A percentile compares a stretch with the other conserved stretches of the same genome.
Conservation (phyloP, 371 early-diverging fungal species). For the Aphelidium insulamus region DNA sequence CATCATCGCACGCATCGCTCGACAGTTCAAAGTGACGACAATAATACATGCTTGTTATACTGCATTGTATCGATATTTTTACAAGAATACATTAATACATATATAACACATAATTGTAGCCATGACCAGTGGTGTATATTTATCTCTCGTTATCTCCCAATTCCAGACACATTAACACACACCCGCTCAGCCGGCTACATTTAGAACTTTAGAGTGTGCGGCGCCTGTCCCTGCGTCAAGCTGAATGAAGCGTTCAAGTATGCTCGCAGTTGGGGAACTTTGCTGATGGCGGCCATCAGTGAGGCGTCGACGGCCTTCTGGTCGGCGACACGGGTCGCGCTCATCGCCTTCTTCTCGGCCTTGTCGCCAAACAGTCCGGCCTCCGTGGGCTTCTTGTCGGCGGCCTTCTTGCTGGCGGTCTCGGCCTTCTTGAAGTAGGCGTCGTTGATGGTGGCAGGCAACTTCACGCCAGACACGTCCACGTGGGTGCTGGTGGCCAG, state of each 20-base stretch:
- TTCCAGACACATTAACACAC: too few species aligned
- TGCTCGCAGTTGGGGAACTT: constrained; percentile 56
- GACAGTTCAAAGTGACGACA: too few species aligned
- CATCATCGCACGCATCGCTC: too few species aligned
- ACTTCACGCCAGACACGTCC: constrained; percentile 51
- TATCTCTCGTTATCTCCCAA: too few species aligned
- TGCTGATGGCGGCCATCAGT: constrained; percentile 53
- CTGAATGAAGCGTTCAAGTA: constrained; percentile 72
- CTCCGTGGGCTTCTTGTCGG: constrained; percentile 71
- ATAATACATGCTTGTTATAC: too few species aligned
- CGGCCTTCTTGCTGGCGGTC: constrained; percentile 37
- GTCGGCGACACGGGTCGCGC: constrained; percentile 44
- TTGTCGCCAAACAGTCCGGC: too few species aligned
- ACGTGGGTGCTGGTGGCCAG: constrained; percentile 95
- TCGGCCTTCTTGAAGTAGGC: constrained; percentile 70
- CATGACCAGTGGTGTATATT: too few species aligned
- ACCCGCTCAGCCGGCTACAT: too few species aligned
- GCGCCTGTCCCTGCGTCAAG: constrained; percentile 81
- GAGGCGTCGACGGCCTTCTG: constrained; percentile 81
- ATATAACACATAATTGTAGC: too few species aligned
- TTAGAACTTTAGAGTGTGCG: constrained; percentile 85
- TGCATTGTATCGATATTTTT: too few species aligned
- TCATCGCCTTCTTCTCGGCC: constrained; percentile 35
- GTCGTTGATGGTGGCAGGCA: constrained; percentile 70
- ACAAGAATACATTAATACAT: too few species aligned